These are phyloP conservation scores for Hypericum perforatum DNA, from an alignment of 345 rosid species.

Conservation along the genomic window DNA sequence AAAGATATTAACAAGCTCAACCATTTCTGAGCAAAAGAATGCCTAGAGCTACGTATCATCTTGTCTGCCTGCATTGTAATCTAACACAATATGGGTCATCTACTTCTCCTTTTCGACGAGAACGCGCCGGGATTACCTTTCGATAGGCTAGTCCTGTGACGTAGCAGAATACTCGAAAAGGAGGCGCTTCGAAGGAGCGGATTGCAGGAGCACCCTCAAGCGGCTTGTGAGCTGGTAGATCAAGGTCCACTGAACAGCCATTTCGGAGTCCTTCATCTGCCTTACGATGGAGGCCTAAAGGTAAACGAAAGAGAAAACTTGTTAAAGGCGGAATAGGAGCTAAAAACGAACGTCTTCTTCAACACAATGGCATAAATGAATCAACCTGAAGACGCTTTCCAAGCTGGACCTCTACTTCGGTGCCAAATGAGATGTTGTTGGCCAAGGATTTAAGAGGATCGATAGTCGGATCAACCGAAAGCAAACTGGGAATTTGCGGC, in stretches of 20 bases:
- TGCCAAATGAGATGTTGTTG: conserved; percentile 73
- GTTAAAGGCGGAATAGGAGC: neutral
- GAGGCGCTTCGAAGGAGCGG: conserved; percentile 82
- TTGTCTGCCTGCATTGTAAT: too few species aligned
- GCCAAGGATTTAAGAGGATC: conserved; percentile 95
- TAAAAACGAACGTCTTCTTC: neutral
- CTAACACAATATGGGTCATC: too few species aligned
- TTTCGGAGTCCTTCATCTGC: conserved; percentile 96
- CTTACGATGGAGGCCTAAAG: conserved; percentile 74
- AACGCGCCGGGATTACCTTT: too few species aligned
- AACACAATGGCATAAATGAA: neutral
- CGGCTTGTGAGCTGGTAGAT: conserved; percentile 91
- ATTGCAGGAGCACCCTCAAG: conserved; percentile 73
- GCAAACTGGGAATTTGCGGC: conserved; percentile 96
- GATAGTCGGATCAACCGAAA: conserved; percentile 83
- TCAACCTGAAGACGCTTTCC: conserved; percentile 92
- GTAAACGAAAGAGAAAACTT: conserved; percentile 4
- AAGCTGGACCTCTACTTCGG: conserved; percentile 93
- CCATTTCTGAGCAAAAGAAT: too few species aligned
- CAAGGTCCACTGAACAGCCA: conserved; percentile 96
- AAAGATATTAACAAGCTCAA: too few species aligned
- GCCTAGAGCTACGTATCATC: too few species aligned
- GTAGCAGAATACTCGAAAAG: conserved; percentile 91
- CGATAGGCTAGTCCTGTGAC: conserved; percentile 52
- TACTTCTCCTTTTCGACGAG: too few species aligned